Base-by-base conservation (phyloP, 768 basidiomycete genomes). In the Serendipita indica region DNA sequence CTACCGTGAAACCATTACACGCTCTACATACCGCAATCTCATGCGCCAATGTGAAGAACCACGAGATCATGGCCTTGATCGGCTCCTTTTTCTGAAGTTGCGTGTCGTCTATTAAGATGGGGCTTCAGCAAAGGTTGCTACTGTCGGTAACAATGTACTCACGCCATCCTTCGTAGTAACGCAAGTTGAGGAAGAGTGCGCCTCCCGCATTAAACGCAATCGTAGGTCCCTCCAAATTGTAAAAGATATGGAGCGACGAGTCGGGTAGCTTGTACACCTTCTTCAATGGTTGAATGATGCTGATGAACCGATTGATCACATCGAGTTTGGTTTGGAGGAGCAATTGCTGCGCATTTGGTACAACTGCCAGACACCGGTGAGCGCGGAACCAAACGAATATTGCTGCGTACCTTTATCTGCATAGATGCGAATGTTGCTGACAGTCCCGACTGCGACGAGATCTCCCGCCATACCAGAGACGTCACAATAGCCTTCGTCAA, bases 201-300 rank as follows among this genome's bases (percentile, higher is more conserved):
- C 86, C 90, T 49, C 81, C 81, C 27, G 91, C 75, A 68, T 97
- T 99, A 75, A 99, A 98, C 1, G 92, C 96, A 58, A 98, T 94
- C 12, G 87, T 71, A 1, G 82, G 83, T 1, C 94, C 93, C 3
- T 73, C 71, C 20, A 75, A 67, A 66, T 98, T 93, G 69, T 82
- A 85, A 68, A 98, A 98, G 3, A 99, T 77, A 64, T 94, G 89
- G 60, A 96, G 64, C 45, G 84, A 84, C 0, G 77, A 71, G 27
- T 81, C 70, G 1, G 89, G 82, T 33, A 97, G 77, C 62, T 77
- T 75, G 68, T 89, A 98, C 14, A 93, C 74, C 30, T 74, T 67
- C 3, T 80, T 76, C 18, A 97, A 74, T 0, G 82, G 80, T 0
- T 71, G 70, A 57, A 92, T 73, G 34, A 92, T 71, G 57, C 80